Base-by-base conservation (phyloP, 2,329 filamentous ascomycete genomes). In the Cladosporium sp. region DNA sequence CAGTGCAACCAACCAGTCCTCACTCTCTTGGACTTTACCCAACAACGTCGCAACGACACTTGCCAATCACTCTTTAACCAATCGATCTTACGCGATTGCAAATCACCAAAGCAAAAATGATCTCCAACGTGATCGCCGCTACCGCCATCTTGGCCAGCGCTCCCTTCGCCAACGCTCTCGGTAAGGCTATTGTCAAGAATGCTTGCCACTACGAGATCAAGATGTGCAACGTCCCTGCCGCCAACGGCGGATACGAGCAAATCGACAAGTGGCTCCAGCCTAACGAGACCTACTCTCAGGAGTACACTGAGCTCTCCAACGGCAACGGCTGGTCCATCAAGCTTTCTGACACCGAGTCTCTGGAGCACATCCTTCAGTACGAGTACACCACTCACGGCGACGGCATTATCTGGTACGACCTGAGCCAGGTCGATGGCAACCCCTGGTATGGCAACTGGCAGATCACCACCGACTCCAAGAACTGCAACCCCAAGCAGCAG, bases 331-430 rank as follows among this genome's bases (percentile, higher is more conserved):
- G 77, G 77, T 76, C 76, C 21, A 75, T 78, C 72, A 78, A 78
- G 76, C 73, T 78, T 46, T 75, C 75, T 68, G 73, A 76, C 70
- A 66, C 66, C 37, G 56, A 62, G 29, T 66, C 23, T 60, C 66
- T 69, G 50, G 63, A 69, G 66, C 64, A 75, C 71, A 72, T 77
- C 67, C 70, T 78, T 61, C 77, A 78, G 66, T 78, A 76, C 67
- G 77, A 78, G 71, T 79, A 78, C 70, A 78, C 77, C 53, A 76
- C 70, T 69, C 75, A 76, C 64, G 69, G 73, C 63, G 74, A 76
- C 61, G 72, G 70, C 65, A 76, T 68, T 60, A 75, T 78, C 70
- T 78, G 77, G 77, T 78, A 75, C 69, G 77, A 78, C 70, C 66
- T 78, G 68, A 77, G 73, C 71, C 73, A 74, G 55, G 75, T 78